Percentiles rank a stretch among this genome's conserved stretches.
These are phyloP conservation scores for Halenospora varia DNA, from an alignment of 495 filamentous ascomycete genomes.

Conservation along the genomic window DNA sequence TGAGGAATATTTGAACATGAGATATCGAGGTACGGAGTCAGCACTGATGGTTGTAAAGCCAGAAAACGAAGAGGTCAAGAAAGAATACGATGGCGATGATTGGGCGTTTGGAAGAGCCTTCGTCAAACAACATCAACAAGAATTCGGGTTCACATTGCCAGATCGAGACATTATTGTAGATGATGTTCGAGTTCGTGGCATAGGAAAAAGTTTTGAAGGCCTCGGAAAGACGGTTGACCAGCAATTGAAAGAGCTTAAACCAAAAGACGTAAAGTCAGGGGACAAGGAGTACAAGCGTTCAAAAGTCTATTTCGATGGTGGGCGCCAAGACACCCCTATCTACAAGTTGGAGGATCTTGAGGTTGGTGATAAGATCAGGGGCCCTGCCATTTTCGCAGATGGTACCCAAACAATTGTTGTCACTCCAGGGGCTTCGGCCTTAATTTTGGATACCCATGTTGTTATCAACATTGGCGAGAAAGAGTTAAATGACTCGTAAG, in stretches of 20 bases:
- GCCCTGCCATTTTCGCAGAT: conserved; percentile 90
- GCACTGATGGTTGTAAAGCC: conserved; percentile 78
- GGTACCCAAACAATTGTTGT: conserved; percentile 95
- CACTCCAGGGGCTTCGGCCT: conserved; percentile 68
- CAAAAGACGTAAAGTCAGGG: conserved; percentile 35
- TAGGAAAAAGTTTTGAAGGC: conserved; percentile 78
- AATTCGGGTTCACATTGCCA: conserved; percentile 90
- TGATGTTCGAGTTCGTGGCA: conserved; percentile 84
- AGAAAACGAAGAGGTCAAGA: conserved; percentile 50
- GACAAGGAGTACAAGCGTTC: conserved; percentile 53
- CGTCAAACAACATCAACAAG: conserved; percentile 80
- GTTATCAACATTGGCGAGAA: conserved; percentile 65
- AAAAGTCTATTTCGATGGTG: conserved; percentile 69
- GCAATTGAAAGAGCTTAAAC: conserved; percentile 64
- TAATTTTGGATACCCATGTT: conserved; percentile 72
- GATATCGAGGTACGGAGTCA: conserved; percentile 84
- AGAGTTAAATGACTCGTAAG: conserved; percentile 46
- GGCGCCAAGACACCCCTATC: conserved; percentile 74
- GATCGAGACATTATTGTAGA: conserved; percentile 90
- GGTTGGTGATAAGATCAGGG: conserved; percentile 72
- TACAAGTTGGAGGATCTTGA: conserved; percentile 77
- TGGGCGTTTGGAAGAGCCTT: conserved; percentile 84
- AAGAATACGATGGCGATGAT: conserved; percentile 56
- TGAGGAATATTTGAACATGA: conserved; percentile 86
- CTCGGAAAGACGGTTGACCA: conserved; percentile 76